Evolutionary conservation across 176 grass and related monocot species (phyloP), one percentile per base, ranked within the genome.

Genomic region (Musa itinerans): DNA sequence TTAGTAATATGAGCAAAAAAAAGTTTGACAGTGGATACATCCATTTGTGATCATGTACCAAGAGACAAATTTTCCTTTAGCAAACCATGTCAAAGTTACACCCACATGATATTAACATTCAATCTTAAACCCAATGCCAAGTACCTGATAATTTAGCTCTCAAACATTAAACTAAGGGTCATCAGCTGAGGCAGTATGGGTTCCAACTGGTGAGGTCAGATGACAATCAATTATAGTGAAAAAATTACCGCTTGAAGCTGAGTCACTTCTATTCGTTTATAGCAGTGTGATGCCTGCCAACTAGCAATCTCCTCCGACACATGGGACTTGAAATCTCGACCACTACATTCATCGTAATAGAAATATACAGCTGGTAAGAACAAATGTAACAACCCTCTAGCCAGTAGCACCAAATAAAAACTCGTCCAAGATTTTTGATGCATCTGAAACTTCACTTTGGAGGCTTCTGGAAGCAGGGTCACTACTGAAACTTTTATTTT

Each of bases 351-450:
- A 9, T 61, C 4, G 9, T 20, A 3, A 54, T 24, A 8, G 11
- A 52, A 76, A 24, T 62, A 53, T 52, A 64, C 1, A 77, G 48
- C 9, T 65, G 63, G 20, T 10, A 51, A 53, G 1, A 21, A 23
- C 12, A 77, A 24, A 13, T 6, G 34, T 5, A 43, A 43, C 34
- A 43, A 52, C 43, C 58, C 52, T 49, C 65, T 79, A 79, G 65
- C 65, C 53, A 17, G 9, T 29, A 69, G 11, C 57, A 81, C 83
- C 71, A 83, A 97, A 97, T 83, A 97, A 84, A 80, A 93, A 97
- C 71, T 93, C 94, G 71, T 91, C 85, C 52, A 93, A 87, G 86
- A 90, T 93, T 76, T 83, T 90, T 75, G 86, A 89, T 43, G 94
- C 88, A 63, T 91, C 90, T 81, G 84, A 91, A 56, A 85, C 74